Evolutionary conservation across 2,329 filamentous ascomycete species (phyloP), one percentile per base, ranked within the genome.

Genomic region (Penicillium sp.): DNA sequence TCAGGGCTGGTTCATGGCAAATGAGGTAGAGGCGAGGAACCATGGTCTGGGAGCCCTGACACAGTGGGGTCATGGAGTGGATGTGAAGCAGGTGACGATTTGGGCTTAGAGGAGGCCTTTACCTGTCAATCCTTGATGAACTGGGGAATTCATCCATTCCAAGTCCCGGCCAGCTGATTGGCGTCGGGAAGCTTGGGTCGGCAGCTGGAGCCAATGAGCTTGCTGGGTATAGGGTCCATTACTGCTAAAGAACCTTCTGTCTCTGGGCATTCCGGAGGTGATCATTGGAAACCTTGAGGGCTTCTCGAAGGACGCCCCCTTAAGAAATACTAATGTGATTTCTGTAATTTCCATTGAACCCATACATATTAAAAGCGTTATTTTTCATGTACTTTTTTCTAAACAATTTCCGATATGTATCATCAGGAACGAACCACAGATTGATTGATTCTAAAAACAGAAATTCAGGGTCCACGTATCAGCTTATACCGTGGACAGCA

Each of bases 81-180:
- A 56, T 61, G 55, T 54, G 54, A 29, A 45, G 48, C 55, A 33
- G 46, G 44, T 48, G 21, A 49, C 55, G n/a, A 45, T 46, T 64
- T 56, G 58, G 59, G 58, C 14, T 60, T 64, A 60, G 54, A 49
- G 50, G 39, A 63, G 43, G 46, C 48, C 45, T 21, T 52, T 48
- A 63, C 49, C 61, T 64, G 64, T 68, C 63, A 66, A 66, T 68
- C 63, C 55, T 65, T 59, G 59, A 65, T 66, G 60, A 64, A 66
- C 62, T 66, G 62, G 64, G 64, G 62, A 60, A 64, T 64, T 53
- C 48, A 53, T 54, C 60, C 57, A 52, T 33, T 19, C 53, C 49
- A 52, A 54, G 51, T 50, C 49, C 53, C 35, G 21, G 42, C 31
- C n/a, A 35, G 49, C 19, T 66, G 64, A 65, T 67, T 67, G 61